These are phyloP conservation scores for Trichoderma gamsii DNA, from an alignment of 495 filamentous ascomycete genomes.

Conservation along the genomic window DNA sequence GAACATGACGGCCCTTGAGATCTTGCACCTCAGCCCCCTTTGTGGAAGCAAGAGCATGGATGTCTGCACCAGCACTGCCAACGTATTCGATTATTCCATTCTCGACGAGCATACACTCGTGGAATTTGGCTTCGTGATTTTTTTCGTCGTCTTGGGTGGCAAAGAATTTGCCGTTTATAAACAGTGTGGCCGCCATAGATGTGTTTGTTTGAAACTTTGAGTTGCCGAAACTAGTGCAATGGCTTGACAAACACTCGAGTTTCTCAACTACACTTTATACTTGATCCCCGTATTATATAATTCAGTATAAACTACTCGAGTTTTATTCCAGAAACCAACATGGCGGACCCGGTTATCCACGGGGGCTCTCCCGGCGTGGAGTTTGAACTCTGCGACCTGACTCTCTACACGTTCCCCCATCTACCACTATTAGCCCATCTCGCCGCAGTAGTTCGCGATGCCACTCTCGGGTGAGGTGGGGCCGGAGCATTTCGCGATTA, in stretches of 20 bases:
- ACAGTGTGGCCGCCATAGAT: constrained; percentile 20
- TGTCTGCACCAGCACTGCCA: constrained; percentile 34
- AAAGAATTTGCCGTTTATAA: constrained; percentile 30
- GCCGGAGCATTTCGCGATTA: neutral
- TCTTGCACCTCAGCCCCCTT: constrained; percentile 28
- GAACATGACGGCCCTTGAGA: constrained; percentile 33
- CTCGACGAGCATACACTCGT: constrained; percentile 32
- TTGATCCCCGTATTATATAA: neutral
- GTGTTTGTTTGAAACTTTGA: neutral
- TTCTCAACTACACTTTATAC: neutral
- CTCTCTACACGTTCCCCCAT: neutral
- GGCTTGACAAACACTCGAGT: neutral
- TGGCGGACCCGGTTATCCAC: neutral
- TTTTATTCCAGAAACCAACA: neutral
- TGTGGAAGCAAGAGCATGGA: constrained; percentile 27
- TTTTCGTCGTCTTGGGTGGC: neutral
- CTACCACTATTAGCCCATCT: neutral
- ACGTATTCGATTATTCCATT: constrained; percentile 35
- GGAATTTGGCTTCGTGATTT: constrained; percentile 30
- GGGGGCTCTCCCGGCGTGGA: neutral
- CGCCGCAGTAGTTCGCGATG: neutral
- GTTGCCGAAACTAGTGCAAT: neutral
- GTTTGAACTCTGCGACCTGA: neutral
- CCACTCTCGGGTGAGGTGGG: neutral
- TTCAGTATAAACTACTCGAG: neutral